Evolutionary conservation across 805 yeast species (phyloP).

Genomic region (Suhomyces xylopsoci): DNA sequence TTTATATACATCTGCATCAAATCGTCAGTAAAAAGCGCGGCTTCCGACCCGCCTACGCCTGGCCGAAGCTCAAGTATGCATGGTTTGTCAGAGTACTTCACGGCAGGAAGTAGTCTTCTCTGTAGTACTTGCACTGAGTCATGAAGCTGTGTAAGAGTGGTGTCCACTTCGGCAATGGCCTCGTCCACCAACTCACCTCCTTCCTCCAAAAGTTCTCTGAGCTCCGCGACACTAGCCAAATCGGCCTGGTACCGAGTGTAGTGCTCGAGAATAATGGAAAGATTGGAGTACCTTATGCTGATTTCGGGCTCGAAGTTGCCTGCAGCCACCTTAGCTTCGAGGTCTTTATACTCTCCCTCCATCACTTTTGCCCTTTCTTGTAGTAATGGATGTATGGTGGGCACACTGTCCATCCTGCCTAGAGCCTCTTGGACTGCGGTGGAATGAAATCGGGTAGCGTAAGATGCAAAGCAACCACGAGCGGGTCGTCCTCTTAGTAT

Average conservation of each 20-base stretch:
- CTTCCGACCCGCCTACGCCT: conserved; percentile 95
- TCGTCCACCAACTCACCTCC: conserved; percentile 41
- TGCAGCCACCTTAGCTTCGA: conserved; percentile 26
- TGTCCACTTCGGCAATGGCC: conserved; percentile 59
- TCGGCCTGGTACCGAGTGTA: conserved; percentile 27
- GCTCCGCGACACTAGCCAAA: conserved; percentile 21
- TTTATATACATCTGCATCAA: conserved; percentile 76
- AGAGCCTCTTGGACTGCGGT: not conserved
- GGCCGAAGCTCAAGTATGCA: conserved; percentile 86
- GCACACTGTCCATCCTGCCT: conserved; percentile 12
- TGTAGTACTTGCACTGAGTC: conserved; percentile 47
- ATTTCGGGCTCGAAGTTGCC: conserved; percentile 35
- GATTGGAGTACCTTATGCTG: conserved; percentile 29
- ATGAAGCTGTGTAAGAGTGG: conserved; percentile 44
- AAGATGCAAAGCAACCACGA: not conserved
- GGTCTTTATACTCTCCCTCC: conserved; percentile 22
- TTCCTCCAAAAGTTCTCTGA: conserved; percentile 25
- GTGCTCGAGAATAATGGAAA: conserved; percentile 30
- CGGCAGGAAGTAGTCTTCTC: conserved; percentile 65
- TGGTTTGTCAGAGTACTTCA: conserved; percentile 70
- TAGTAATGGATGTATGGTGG: conserved; percentile 38
- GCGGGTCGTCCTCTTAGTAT: not conserved
- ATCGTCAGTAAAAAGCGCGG: conserved; percentile 81
- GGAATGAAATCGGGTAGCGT: not conserved
- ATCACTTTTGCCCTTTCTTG: conserved; percentile 34